Evolutionary conservation across 768 basidiomycete genomes (phyloP).

Genomic region (Boletus rex-veris): DNA sequence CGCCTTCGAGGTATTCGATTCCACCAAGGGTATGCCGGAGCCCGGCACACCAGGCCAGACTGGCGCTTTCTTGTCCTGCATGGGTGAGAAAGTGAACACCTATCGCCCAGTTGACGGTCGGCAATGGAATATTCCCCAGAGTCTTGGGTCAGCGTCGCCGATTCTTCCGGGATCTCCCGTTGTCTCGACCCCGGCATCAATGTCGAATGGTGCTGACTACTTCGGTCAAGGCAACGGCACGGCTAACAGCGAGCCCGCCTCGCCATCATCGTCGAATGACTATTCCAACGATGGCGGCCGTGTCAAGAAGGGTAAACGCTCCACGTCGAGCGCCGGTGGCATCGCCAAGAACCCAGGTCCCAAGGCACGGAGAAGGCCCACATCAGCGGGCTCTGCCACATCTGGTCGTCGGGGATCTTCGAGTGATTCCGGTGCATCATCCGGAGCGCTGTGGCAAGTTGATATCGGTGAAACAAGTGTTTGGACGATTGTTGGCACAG

Average conservation of each 20-base stretch:
- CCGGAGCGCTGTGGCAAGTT: conserved; percentile 81
- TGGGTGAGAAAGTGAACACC: conserved; percentile 92
- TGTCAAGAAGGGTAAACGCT: conserved; percentile 76
- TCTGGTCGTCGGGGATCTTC: conserved; percentile 64
- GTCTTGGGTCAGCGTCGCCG: conserved; percentile 49
- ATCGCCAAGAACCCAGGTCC: conserved; percentile 33
- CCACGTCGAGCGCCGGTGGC: conserved; percentile 63
- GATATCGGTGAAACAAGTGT: conserved; percentile 93
- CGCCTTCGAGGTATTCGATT: conserved; percentile 87
- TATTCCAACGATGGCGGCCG: conserved; percentile 80
- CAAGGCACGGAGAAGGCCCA: conserved; percentile 66
- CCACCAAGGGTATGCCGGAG: conserved; percentile 63
- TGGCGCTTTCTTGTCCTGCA: conserved; percentile 84
- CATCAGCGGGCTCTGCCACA: conserved; percentile 69
- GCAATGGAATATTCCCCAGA: conserved; percentile 59
- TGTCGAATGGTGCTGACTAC: conserved; percentile 57
- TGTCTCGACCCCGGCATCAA: conserved; percentile 56
- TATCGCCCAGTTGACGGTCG: conserved; percentile 82
- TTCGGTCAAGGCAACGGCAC: conserved; percentile 45
- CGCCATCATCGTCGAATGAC: conserved; percentile 58
- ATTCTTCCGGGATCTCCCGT: conserved; percentile 68
- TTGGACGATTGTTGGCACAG: conserved; percentile 92
- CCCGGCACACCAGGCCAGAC: conserved; percentile 73
- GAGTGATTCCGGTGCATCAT: conserved; percentile 66
- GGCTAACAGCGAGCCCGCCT: conserved; percentile 67